phyloP scores from a whole-genome alignment of 108 stramenopile species.

The Epithemia pelagica region DNA sequence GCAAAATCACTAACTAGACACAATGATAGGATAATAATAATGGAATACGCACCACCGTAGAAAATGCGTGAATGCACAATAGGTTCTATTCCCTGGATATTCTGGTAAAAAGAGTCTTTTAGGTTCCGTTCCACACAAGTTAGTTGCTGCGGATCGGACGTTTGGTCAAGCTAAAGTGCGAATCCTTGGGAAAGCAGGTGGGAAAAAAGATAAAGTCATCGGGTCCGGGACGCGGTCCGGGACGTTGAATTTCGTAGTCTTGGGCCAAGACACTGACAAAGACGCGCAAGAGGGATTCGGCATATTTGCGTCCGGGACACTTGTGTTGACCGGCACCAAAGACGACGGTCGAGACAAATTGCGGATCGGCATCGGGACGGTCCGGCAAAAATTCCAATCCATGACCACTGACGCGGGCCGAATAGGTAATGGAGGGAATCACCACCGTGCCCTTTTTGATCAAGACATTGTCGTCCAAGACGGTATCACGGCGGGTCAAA shows the following conservation, averaged over 20 bases:
- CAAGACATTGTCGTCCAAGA: constrained; percentile 4
- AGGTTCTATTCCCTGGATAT: no score
- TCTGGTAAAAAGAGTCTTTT: no score
- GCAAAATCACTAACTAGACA: no score
- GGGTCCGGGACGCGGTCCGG: constrained; percentile 10
- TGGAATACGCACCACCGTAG: no score
- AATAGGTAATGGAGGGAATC: constrained; percentile 15
- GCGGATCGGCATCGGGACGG: constrained; percentile 14
- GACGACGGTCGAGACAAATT: constrained; percentile 15
- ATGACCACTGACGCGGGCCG: constrained; percentile 9
- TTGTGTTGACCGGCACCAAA: constrained; percentile 29
- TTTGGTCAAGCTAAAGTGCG: background rate
- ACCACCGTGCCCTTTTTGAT: constrained; percentile 12
- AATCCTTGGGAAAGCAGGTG: constrained; percentile 12
- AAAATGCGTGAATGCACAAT: no score
- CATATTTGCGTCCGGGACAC: constrained; percentile 22
- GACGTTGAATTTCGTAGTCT: constrained; percentile 17
- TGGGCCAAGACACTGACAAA: constrained; percentile 16
- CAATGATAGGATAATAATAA: no score
- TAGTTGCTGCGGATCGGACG: no score
- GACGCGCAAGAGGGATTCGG: constrained; percentile 13
- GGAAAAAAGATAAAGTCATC: constrained; percentile 17
- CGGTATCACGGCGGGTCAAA: background rate
- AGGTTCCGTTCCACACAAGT: no score
- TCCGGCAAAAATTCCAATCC: constrained; percentile 11